Evolutionary conservation across 139 green algal species (phyloP).

Genomic region (Astrephomene gubernaculifera): DNA sequence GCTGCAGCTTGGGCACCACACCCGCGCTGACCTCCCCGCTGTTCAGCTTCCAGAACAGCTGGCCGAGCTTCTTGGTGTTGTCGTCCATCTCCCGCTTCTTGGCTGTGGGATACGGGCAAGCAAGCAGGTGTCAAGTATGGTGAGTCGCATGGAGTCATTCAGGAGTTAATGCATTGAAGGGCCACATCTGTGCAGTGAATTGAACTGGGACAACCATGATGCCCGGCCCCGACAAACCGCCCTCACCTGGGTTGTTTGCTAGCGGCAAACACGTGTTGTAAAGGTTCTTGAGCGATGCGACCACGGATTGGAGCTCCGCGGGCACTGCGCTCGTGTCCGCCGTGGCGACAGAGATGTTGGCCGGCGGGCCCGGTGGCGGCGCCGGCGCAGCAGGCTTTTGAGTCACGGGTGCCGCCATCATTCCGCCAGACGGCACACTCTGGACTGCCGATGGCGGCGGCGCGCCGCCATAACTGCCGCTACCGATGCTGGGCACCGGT

Average conservation of each 20-base stretch:
- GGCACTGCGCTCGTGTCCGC: constrained; percentile 77
- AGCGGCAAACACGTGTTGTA: constrained; percentile 73
- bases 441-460: neutral
- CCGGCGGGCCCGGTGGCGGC: constrained; percentile 73
- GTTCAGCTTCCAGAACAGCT: constrained; percentile 94
- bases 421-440: neutral
- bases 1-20: constrained; percentile 82
- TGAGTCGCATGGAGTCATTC: no score
- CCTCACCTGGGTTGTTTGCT: constrained; percentile 66
- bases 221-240: no score
- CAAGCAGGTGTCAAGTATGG: no score
- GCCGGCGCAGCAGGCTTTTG: constrained; percentile 59
- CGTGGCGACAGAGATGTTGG: constrained; percentile 78
- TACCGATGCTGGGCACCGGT: no score
- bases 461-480: constrained; percentile 7
- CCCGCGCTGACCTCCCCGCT: constrained; percentile 73
- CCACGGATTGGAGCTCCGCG: constrained; percentile 71
- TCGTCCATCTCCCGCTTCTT: constrained; percentile 97
- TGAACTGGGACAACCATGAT: no score
- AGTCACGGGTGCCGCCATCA: constrained; percentile 21
- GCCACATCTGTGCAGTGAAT: no score
- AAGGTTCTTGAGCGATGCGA: constrained; percentile 77
- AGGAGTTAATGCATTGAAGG: no score
- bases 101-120: no score
- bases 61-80: constrained; percentile 88